Evolutionary conservation across 371 early-diverging fungal genomes (phyloP).

Genomic region (Apophysomyces trapeziformis): DNA sequence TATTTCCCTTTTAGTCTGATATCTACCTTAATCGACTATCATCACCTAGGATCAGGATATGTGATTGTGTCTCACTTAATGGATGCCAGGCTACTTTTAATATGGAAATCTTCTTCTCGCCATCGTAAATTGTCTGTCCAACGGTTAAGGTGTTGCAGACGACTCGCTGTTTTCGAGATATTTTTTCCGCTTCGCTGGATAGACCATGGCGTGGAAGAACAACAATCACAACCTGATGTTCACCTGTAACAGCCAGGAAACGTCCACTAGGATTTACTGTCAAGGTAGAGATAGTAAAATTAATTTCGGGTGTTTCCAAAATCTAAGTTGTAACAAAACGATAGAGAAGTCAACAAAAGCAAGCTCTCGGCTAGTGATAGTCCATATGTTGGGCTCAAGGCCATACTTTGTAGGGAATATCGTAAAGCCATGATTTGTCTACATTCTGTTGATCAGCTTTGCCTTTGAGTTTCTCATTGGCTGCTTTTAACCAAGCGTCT

Average conservation of each 20-base stretch:
- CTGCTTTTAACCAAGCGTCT: slow-evolving; percentile 39
- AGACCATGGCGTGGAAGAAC: slow-evolving; percentile 40
- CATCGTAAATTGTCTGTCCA: slow-evolving; percentile 24
- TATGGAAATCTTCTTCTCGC: slow-evolving; percentile 16
- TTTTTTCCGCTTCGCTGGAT: slow-evolving; percentile 15
- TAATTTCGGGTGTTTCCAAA: slow-evolving; percentile 42
- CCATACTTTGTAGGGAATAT: slow-evolving; percentile 46
- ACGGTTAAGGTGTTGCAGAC: slow-evolving; percentile 33
- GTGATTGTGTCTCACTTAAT: slow-evolving; percentile 45
- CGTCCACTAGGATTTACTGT: slow-evolving; percentile 34
- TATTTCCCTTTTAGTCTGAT: too few species aligned
- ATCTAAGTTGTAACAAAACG: slow-evolving; percentile 22
- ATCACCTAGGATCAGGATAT: slow-evolving; percentile 40
- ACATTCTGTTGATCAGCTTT: not conserved
- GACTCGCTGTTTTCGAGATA: slow-evolving; percentile 18
- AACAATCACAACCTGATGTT: slow-evolving; percentile 29
- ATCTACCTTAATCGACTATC: slow-evolving; percentile 42
- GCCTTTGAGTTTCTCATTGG: slow-evolving; percentile 16
- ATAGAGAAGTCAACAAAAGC: too few species aligned
- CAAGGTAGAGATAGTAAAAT: slow-evolving; percentile 38
- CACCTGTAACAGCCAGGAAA: slow-evolving; percentile 39
- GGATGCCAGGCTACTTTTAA: slow-evolving; percentile 50
- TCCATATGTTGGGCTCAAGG: not conserved
- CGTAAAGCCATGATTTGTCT: slow-evolving; percentile 32
- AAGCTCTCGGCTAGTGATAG: not conserved